These are phyloP conservation scores for Chaetomiaceae sp. DNA, from an alignment of 2,329 filamentous ascomycete species.

Conservation along the genomic window DNA sequence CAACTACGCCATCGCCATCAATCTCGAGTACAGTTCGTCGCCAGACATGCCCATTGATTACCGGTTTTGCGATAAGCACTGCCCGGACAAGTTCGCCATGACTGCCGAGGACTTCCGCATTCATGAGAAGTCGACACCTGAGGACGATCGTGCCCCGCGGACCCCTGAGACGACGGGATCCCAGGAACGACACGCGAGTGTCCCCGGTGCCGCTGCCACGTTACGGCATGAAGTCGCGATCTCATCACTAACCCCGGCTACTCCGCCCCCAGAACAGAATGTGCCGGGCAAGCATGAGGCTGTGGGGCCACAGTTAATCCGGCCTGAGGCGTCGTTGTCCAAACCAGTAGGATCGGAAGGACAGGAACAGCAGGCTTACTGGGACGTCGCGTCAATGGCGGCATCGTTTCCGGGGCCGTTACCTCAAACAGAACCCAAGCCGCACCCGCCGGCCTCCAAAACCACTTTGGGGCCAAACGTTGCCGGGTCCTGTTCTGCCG, in stretches of 20 bases:
- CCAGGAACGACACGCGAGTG: not conserved
- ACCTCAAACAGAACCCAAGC: not conserved
- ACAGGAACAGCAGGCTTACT: not conserved
- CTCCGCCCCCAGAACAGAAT: constrained; percentile 8
- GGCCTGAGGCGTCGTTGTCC: not conserved
- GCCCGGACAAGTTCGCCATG: constrained; percentile 24
- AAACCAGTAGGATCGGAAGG: not conserved
- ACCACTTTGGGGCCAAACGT: too few relatives aligned
- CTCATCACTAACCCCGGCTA: constrained; percentile 1
- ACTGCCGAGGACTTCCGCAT: constrained; percentile 22
- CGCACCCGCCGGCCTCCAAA: too few relatives aligned
- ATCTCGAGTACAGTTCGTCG: constrained; percentile 24
- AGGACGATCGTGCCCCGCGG: not conserved
- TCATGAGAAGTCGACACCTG: constrained; percentile 5
- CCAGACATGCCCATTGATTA: constrained; percentile 22
- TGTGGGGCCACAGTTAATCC: not conserved
- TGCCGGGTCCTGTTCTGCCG: too few relatives aligned
- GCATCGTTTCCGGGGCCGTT: not conserved
- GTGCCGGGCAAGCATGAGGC: not conserved
- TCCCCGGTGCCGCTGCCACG: not conserved
- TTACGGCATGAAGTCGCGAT: not conserved
- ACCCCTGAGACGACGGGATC: constrained; percentile 7
- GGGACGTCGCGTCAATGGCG: not conserved
- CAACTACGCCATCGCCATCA: constrained; percentile 25
- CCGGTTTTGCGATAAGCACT: constrained; percentile 21